Base-by-base conservation (phyloP, 148 eudicot species). In the Gaultheria prostrata region DNA sequence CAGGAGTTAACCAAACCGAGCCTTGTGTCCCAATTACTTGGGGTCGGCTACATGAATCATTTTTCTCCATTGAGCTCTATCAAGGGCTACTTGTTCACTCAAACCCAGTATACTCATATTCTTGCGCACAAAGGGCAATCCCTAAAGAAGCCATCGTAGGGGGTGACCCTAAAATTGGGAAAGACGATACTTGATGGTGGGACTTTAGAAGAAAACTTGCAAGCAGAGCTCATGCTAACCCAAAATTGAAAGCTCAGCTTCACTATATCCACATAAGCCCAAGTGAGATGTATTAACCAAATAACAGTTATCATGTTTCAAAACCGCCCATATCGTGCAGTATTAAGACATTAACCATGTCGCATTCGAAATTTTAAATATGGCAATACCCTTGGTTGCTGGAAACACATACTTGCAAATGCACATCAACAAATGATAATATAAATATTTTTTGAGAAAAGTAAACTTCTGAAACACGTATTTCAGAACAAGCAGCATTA, bases 191-290 rank as follows among this genome's bases (percentile, higher is more conserved):
- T 9, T 45, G 56, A 76, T 24, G 9, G 33, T 6, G 1, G 6
- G 9, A 48, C 54, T 76, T 76, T 76, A 76, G 79, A 76, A 76
- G 79, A 46, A 39, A 75, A 75, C 51, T 75, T 26, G 21, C 51
- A 24, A 24, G 33, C n/a, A 50, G 15, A 48, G 54, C 39, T 26
- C 21, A 28, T 77, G 28, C 56, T 77, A 15, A 50, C 20, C 12
- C 56, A 20, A 50, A 77, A 17, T 1, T 2, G 17, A 50, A 77
- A 26, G 20, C 33, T 15, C 39, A 50, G 39, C 59, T 50, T 28
- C 59, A 76, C 59, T 14, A 15, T 17, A 49, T 48, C 11, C 33
- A 48, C 78, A 76, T 15, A 73, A 77, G 43, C 6, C 35, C 53
- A 12, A 76, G 2, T 14, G 20, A 14, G 7, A 50, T 14, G 59